These are phyloP conservation scores for Coelastrella sp. DNA, from an alignment of 139 green algal genomes.

Conservation along the genomic window DNA sequence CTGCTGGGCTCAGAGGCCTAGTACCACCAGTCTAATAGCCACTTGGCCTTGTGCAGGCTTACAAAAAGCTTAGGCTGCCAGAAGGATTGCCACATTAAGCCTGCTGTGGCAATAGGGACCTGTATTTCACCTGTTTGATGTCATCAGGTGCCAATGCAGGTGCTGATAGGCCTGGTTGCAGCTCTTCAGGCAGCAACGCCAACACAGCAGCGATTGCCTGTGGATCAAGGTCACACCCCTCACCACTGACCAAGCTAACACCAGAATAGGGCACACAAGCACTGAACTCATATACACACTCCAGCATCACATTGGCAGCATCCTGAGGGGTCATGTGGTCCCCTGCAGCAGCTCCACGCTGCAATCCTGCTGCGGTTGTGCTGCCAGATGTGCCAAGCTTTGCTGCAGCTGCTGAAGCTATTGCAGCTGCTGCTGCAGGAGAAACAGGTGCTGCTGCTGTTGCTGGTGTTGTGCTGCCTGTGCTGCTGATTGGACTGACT, in stretches of 20 bases:
- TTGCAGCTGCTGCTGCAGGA: background rate
- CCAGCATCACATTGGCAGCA: constrained; percentile 58
- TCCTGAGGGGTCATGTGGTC: constrained; percentile 42
- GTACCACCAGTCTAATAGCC: no score
- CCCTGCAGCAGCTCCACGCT: background rate
- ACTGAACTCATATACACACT: constrained; percentile 85
- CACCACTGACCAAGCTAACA: constrained; percentile 44
- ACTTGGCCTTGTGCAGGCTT: no score
- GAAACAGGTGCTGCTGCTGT: background rate
- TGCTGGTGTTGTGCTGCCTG: background rate
- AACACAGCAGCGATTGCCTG: constrained; percentile 66
- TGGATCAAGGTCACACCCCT: constrained; percentile 40
- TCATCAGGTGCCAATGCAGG: constrained; percentile 43
- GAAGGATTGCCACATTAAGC: no score
- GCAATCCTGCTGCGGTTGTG: background rate
- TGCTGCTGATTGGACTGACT: background rate
- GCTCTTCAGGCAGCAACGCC: constrained; percentile 55
- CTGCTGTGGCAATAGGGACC: background rate
- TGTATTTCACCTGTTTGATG: constrained; percentile 37
- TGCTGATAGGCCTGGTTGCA: constrained; percentile 7
- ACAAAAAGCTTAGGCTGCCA: no score
- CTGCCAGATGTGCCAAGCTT: background rate
- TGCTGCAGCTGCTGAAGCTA: constrained; percentile 2
- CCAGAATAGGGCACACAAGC: constrained; percentile 82
- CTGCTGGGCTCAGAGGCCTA: no score